Base-by-base conservation (phyloP, 495 filamentous ascomycete species). In the Neurospora sp. region DNA sequence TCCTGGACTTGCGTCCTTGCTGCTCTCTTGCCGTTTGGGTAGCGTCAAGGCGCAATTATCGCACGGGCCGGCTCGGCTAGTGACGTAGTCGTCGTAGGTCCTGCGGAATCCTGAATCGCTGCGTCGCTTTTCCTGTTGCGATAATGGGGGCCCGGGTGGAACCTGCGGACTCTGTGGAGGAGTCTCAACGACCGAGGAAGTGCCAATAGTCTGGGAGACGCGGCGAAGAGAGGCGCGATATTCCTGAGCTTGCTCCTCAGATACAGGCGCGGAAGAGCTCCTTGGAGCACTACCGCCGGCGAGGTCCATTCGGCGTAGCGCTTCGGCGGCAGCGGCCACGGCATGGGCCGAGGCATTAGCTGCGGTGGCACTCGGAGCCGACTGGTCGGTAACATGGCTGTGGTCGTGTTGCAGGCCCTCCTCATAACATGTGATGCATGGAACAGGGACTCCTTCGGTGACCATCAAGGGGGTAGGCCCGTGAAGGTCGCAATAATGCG, bases 401-500 rank as follows among this genome's bases (percentile, higher is more conserved):
- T 61, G 31, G 44, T 75, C 70, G 45, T 69, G 72, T 44, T 61
- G 61, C 20, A 72, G 69, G 8, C 78, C 80, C 68, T 86, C 85
- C 65, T 89, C 88, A 78, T 83, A 89, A 79, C 94, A 98, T 80
- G 90, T 89, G 71, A 85, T 81, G 79, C 94, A 98, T 70, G 91
- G 86, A 61, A 94, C 90, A 1, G 93, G 91, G 35, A 92, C 84
- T 69, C 92, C 91, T 83, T 97, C 94, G 71, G 94, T 97, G 81
- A 96, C 97, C 83, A 98, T 92, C 81, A 98, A 90, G 70, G 94
- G 96, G 69, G 94, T 97, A 14, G 94, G 94, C 74, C 94, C 94
- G 86, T 98, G 94, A 77, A 94, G 87, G 82, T 98, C 94, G 86
- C 94, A 98, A 82, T 97, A 98, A 84, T 98, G 94, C 78, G 94